A percentile compares a stretch with the other conserved stretches of the same genome.
phyloP scores from a whole-genome alignment of 306 rosid species.

The Malus sieversii region DNA sequence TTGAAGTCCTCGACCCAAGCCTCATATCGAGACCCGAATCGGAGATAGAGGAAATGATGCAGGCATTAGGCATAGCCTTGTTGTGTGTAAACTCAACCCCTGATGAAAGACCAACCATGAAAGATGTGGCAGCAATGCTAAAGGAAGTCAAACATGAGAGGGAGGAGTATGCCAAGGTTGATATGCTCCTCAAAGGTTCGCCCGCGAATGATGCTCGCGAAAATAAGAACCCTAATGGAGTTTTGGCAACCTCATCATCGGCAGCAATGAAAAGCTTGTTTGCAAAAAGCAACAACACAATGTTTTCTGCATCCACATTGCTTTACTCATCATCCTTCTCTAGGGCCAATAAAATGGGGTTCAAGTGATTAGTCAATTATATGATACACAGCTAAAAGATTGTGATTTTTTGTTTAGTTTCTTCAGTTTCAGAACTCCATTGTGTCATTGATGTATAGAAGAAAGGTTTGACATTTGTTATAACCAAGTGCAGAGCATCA shows the following conservation, averaged over 20 bases:
- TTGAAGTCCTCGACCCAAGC: constrained; percentile 65
- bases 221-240: constrained; percentile 26
- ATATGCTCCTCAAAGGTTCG: constrained; percentile 66
- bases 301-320: constrained; percentile 63
- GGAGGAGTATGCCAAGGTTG: constrained; percentile 85
- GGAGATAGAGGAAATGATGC: constrained; percentile 80
- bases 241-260: constrained; percentile 47
- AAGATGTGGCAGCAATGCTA: constrained; percentile 86
- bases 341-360: constrained; percentile 16
- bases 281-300: constrained; percentile 49
- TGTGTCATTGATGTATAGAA: constrained; percentile 27
- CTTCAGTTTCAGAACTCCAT: background rate
- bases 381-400: background rate
- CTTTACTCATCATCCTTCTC: constrained; percentile 35
- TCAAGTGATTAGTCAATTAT: constrained; percentile 6
- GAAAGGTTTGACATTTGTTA: constrained; percentile 18
- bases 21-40: constrained; percentile 67
- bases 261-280: constrained; percentile 36
- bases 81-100: constrained; percentile 74
- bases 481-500: constrained; percentile 4
- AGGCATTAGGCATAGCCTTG: constrained; percentile 83
- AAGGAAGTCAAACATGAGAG: constrained; percentile 77
- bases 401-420: constrained; percentile 5
- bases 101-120: constrained; percentile 90
- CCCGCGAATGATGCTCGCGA: constrained; percentile 31